Percentiles rank a stretch among this genome's conserved stretches.
These are phyloP conservation scores for Populus deltoides DNA, from an alignment of 345 rosid genomes.

Conservation along the genomic window DNA sequence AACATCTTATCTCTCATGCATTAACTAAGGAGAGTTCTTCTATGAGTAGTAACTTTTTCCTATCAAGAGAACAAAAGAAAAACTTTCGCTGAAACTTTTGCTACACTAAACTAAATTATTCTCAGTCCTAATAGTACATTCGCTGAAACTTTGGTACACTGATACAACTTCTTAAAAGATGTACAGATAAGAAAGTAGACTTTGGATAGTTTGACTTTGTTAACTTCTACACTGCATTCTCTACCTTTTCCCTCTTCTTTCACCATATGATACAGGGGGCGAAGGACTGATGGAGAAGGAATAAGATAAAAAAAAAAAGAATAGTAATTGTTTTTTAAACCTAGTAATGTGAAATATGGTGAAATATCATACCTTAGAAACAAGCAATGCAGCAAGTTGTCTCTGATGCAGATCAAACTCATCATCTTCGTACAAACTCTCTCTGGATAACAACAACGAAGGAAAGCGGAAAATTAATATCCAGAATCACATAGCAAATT, in stretches of 20 bases:
- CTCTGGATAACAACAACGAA: conserved; percentile 39
- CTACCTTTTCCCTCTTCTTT: neutral
- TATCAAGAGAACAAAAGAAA: neutral
- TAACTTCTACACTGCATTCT: neutral
- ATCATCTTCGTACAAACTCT: conserved; percentile 95
- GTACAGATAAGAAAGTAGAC: neutral
- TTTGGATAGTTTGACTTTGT: neutral
- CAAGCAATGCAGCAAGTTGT: conserved; percentile 88
- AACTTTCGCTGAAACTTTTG: neutral
- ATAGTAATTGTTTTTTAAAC: neutral
- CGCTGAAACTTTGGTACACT: neutral
- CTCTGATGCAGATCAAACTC: conserved; percentile 90
- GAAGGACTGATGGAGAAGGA: neutral
- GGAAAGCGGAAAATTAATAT: neutral
- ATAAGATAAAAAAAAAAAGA: neutral
- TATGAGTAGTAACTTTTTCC: neutral
- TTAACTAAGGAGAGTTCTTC: neutral
- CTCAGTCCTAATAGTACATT: neutral
- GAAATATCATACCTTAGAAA: conserved; percentile 60
- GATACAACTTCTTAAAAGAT: neutral
- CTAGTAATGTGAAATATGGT: too few relatives aligned
- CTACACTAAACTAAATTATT: neutral
- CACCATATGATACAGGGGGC: neutral
- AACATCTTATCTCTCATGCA: neutral
- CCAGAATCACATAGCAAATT: neutral